These are phyloP conservation scores for Omphalotus guepiniiformis DNA, from an alignment of 768 basidiomycete genomes.

Conservation along the genomic window DNA sequence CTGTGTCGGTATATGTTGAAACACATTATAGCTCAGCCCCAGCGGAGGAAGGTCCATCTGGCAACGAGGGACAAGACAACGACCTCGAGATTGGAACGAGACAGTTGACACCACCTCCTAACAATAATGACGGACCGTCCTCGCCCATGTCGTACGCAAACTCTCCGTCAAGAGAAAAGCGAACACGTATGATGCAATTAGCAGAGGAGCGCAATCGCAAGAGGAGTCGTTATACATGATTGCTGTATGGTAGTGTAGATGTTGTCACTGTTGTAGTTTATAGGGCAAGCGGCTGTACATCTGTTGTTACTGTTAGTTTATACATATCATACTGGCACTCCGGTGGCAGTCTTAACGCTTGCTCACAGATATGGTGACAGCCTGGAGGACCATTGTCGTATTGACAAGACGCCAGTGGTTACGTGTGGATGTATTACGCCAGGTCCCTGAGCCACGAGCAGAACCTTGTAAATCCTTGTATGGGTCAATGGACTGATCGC, in stretches of 20 bases:
- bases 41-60: not conserved
- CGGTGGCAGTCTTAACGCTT: not conserved
- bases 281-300: no score
- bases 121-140: no score
- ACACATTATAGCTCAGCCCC: not conserved
- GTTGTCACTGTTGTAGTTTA: no score
- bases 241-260: no score
- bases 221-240: not conserved
- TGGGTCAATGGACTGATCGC: no score
- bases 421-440: no score
- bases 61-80: not conserved
- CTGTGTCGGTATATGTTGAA: not conserved
- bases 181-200: constrained; percentile 28
- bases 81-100: not conserved
- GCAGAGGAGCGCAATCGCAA: constrained; percentile 18
- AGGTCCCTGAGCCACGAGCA: no score
- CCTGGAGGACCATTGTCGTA: no score
- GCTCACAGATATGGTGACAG: not conserved
- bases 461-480: no score
- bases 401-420: no score
- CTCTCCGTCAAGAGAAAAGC: constrained; percentile 30
- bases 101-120: not conserved
- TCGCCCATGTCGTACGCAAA: constrained; percentile 19
- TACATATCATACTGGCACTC: no score
- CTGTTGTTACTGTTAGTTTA: no score